These are phyloP conservation scores for Fusarium lateritium DNA, from an alignment of 2,329 filamentous ascomycete species.

Conservation along the genomic window DNA sequence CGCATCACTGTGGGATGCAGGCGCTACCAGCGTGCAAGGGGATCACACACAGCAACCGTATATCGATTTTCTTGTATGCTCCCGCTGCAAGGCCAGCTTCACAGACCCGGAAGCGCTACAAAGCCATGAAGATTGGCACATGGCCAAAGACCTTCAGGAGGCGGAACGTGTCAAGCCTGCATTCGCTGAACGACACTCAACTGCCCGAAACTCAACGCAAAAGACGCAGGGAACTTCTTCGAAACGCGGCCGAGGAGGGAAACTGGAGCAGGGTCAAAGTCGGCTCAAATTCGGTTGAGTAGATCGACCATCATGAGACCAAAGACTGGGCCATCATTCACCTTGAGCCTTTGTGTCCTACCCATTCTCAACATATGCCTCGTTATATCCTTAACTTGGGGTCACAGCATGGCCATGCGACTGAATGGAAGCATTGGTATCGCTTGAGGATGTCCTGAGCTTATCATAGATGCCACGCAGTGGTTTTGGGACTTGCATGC, in stretches of 20 bases:
- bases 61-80: constrained; percentile 65
- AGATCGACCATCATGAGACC: background rate
- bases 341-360: constrained; percentile 2
- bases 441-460: background rate
- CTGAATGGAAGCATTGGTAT: background rate
- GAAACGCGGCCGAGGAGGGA: constrained; percentile 58
- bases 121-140: constrained; percentile 94
- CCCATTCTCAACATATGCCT: background rate
- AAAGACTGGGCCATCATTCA: constrained; percentile 6
- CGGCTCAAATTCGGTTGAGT: constrained; percentile 72
- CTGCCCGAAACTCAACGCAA: constrained; percentile 51
- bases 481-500: constrained; percentile 6
- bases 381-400: background rate
- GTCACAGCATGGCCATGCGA: constrained; percentile 16
- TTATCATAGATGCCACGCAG: background rate
- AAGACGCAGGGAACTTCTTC: constrained; percentile 56
- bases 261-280: constrained; percentile 71
- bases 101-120: constrained; percentile 70
- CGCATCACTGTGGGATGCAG: constrained; percentile 24
- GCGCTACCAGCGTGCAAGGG: constrained; percentile 38
- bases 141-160: constrained; percentile 87
- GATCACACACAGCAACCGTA: constrained; percentile 52
- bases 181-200: constrained; percentile 58
- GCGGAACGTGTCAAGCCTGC: constrained; percentile 67
- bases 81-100: constrained; percentile 75